Evolutionary conservation across 1,139 yeast species (phyloP), one percentile per base, ranked within the genome.

Genomic region (Scheffersomyces lignicola): DNA sequence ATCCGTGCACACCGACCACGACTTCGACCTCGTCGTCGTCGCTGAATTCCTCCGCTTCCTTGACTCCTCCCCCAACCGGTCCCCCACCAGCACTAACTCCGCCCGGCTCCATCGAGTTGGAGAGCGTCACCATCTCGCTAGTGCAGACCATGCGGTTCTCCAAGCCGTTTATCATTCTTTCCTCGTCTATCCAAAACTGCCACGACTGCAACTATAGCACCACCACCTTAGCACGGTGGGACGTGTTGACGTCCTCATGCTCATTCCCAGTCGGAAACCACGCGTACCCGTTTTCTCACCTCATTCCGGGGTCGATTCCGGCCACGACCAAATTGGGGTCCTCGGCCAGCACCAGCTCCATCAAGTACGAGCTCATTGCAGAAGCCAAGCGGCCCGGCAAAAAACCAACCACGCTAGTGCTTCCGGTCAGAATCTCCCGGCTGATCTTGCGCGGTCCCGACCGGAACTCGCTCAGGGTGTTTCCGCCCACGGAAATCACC

Each of bases 401-500:
- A 2, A 58, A 57, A 13, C 51, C 68, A n/a, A 60, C 74, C 7
- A 65, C 60, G 23, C 62, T 81, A 26, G 60, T 67, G n/a, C 61
- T 85, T 40, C 95, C 96, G 0, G 59, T 92, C n/a, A 74, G 80
- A 45, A 70, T 92, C 3, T 73, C 85, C 27, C 71, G 98, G 42
- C 85, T 95, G 45, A 77, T 90, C 18, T 58, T 87, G 28, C 70
- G 89, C 27, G 94, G 94, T 7, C 86, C 88, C 3, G 97, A 90
- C 55, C 73, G 89, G 45, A 88, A 86, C 53, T 87, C 96, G 1
- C 64, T 88, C 27, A 73, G 99, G 41, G 88, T 94, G 1, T 92
- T 92, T 58, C 98, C 98, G 1, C 97, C 99, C 3, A 92, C 97
- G 0, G 87, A 84, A 33, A 83, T 92, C 25, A 82, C 87, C 3